Base-by-base conservation (phyloP, 2,329 filamentous ascomycete genomes). In the Ambrosiella cleistominuta region DNA sequence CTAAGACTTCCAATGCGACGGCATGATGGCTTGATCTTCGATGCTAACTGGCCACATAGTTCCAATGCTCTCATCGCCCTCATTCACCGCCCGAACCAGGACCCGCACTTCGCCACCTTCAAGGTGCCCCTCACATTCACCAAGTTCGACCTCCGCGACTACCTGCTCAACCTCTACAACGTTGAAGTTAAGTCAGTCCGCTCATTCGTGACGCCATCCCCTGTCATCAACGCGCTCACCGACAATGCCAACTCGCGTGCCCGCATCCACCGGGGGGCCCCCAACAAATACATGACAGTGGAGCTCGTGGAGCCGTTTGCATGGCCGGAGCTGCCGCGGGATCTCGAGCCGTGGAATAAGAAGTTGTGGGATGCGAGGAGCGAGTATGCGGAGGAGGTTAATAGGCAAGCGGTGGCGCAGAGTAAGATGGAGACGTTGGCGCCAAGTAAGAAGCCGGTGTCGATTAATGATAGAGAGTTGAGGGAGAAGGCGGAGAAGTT, bases 61-160 rank as follows among this genome's bases (percentile, higher is more conserved):
- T 91, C 91, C 56, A 82, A 85, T 67, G 87, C 94, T 72, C 80
- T 82, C 63, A 75, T 97, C 66, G 83, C 85, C 61, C 80, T 97
- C 66, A 75, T 95, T 65, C 85, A 76, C 64, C 85, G 82, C 60
- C 80, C 81, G 37, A 76, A 79, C 64, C 79, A 86, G 57, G 83
- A 87, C 7, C 82, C 90, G 17, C 85, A 82, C 69, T 88, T 87
- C 69, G 93, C 91, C 62, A 85, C 83, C 65, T 98, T 98, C 80
- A 78, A 84, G 66, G 91, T 96, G 38, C 93, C 93, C 9, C 78
- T 97, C 65, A 82, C 80, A 65, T 89, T 96, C 76, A 95, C 88
- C 76, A 98, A 98, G 74, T 84, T 97, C 70, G 93, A 98, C 70
- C 74, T 98, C 47, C 87, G 89, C 70, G 90, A 96, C 74, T 98